Evolutionary conservation across 2,329 filamentous ascomycete genomes (phyloP), one percentile per base, ranked within the genome.

Genomic region (Trichoderma atrobrunneum): DNA sequence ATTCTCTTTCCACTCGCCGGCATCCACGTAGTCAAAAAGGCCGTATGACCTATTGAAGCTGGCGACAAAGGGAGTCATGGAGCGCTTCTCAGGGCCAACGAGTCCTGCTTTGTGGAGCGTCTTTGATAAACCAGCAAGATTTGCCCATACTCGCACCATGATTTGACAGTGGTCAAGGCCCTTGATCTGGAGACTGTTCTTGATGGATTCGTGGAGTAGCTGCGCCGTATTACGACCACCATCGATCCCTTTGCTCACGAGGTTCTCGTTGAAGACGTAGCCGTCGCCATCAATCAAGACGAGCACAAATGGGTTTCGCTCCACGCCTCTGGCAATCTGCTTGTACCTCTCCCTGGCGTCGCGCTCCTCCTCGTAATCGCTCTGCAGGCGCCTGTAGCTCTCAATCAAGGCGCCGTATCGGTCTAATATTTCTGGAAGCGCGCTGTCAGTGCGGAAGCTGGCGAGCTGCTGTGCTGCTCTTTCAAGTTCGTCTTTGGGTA

Each of bases 281-380:
- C 87, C 87, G 78, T 91, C 88, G 24, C 88, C 89, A 71, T 91
- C 89, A 14, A 91, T 80, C 0, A 91, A 80, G 7, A 91, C 85
- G 2, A 91, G 81, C 1, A 88, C 87, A 74, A 90, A 91, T 0
- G 88, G 85, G 73, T 87, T 87, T 24, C 86, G 84, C 28, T 87
- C 84, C 74, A 84, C 81, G 14, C 81, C 82, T 66, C 82, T 81
- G 6, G 85, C 84, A 70, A 86, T 77, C 75, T 85, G 84, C 76
- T 89, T 89, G 80, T 88, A 89, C 56, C 84, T 84, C 72, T 89
- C 87, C 4, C 86, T 81, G 0, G 82, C 79, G 63, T 87, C 86
- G 54, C 86, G 84, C 73, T 87, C 86, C 73, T 89, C 86, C 74
- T 89, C 87, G 69, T 86, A 88, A 73, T 89, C 86, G 73, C 84